Conservation (phyloP, 2,329 filamentous ascomycete species). For the Daldinia sp. region DNA sequence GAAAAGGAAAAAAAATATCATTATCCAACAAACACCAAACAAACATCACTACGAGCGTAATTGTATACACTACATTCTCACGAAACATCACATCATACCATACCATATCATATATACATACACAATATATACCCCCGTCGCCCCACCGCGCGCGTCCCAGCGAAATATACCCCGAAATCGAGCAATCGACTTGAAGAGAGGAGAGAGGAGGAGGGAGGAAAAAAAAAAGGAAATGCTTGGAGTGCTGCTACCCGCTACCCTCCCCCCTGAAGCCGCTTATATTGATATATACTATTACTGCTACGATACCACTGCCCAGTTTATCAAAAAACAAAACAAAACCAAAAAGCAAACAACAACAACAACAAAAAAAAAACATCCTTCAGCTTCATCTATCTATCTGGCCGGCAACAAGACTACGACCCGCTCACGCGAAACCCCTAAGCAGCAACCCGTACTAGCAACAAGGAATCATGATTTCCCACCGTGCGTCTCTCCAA, state of each 20-base stretch:
- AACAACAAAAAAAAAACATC: too few relatives aligned
- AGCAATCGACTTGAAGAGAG: conserved; percentile 32
- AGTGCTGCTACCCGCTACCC: not conserved
- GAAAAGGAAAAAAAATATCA: conserved; percentile 4
- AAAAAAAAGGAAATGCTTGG: conserved; percentile 2
- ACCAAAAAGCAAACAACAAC: too few relatives aligned
- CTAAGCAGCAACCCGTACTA: not conserved
- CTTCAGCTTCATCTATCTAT: conserved; percentile 14
- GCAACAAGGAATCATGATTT: not conserved
- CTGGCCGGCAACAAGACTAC: conserved; percentile 37
- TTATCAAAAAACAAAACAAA: too few relatives aligned
- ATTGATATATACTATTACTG: conserved; percentile 10
- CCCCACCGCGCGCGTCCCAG: conserved; percentile 27
- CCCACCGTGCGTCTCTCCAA: not conserved
- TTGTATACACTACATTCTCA: conserved; percentile 37
- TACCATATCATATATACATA: conserved; percentile 11
- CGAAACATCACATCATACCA: conserved; percentile 31
- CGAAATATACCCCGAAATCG: conserved; percentile 35
- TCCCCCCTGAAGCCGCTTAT: conserved; percentile 7
- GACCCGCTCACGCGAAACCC: conserved; percentile 46
- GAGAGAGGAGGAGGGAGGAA: not conserved
- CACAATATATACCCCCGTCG: conserved; percentile 35
- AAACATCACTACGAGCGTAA: conserved; percentile 30
- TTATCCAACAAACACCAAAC: conserved; percentile 6
- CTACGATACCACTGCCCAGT: conserved; percentile 8